Base-by-base conservation (phyloP, 345 rosid species). In the Gossypium raimondii region DNA sequence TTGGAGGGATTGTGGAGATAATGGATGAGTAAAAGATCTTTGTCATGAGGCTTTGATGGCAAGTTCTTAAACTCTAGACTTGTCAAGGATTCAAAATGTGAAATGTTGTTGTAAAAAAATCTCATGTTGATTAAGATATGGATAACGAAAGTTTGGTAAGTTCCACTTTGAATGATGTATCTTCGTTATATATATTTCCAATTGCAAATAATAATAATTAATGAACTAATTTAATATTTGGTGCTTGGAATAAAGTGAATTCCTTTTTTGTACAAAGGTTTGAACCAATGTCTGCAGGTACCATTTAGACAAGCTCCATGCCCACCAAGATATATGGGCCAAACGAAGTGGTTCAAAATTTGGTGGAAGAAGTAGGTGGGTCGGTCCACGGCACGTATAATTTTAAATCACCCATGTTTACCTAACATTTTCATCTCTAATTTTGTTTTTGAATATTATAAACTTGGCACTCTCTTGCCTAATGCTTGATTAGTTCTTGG, bases 331-430 rank as follows among this genome's bases (percentile, higher is more conserved):
- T 59, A 9, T 3, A 48, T 55, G 74, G 62, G 29, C 22, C 41
- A 56, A 11, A 44, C 11, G 13, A 25, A 71, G 63, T 41, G 13
- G 53, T 41, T 72, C 61, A 38, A 20, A 41, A 65, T 56, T 57
- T 57, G 75, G 75, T 72, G 22, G 62, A 52, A 29, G 61, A 43
- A 29, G 73, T 45, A 20, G 70, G 34, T 66, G 11, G 14, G 11
- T 51, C 22, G 14, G 18, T 51, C 56, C 55, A 14, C 1, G 16
- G 29, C 14, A 17, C 14, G 12, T 2, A 47, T 24, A 9, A 17
- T 50, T 25, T 50, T 24, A 50, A 4, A 22, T 13, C 55, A 45
- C 53, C n/a, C 25, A 47, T 8, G 11, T 6, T 56, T 8, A 51
- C 73, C 59, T 51, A 69, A 51, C 24, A 9, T 27, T 2, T 69